A percentile compares a stretch with the other conserved stretches of the same genome.
phyloP scores from a whole-genome alignment of 768 basidiomycete species.

The Antrodiella citrinella region DNA sequence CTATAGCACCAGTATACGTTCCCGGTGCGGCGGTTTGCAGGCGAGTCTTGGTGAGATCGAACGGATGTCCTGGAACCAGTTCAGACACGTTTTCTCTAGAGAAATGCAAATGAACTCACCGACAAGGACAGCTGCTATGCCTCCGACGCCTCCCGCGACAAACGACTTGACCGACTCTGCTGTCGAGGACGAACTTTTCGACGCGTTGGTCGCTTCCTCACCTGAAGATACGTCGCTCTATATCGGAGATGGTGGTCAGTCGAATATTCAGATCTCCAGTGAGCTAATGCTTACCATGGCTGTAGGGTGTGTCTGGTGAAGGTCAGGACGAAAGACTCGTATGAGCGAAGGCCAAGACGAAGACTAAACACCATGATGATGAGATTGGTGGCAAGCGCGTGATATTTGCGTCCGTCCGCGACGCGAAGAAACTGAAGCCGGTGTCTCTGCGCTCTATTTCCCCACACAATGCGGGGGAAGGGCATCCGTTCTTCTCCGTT shows the following conservation, averaged over 20 bases:
- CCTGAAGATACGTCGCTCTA: slow-evolving; percentile 18
- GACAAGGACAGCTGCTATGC: slow-evolving; percentile 79
- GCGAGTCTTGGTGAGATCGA: slow-evolving; percentile 94
- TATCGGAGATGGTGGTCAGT: background rate
- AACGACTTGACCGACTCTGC: slow-evolving; percentile 67
- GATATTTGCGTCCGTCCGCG: background rate
- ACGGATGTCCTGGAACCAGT: slow-evolving; percentile 72
- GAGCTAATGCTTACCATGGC: background rate
- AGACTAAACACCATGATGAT: background rate
- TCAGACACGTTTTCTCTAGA: background rate
- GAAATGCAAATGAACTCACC: slow-evolving; percentile 48
- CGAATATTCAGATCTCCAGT: background rate
- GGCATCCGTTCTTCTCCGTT: too few relatives aligned
- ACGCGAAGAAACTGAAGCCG: background rate
- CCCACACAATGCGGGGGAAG: background rate
- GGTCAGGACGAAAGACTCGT: background rate
- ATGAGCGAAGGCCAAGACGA: background rate
- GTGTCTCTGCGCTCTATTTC: background rate
- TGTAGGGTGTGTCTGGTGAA: background rate
- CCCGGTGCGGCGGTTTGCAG: slow-evolving; percentile 89
- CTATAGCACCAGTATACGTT: slow-evolving; percentile 83
- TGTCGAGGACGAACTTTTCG: slow-evolving; percentile 16
- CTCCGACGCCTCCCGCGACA: slow-evolving; percentile 90
- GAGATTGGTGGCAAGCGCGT: background rate
- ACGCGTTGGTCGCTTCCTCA: slow-evolving; percentile 10